These are phyloP conservation scores for Citrullus colocynthis DNA, from an alignment of 306 rosid genomes.

Conservation along the genomic window DNA sequence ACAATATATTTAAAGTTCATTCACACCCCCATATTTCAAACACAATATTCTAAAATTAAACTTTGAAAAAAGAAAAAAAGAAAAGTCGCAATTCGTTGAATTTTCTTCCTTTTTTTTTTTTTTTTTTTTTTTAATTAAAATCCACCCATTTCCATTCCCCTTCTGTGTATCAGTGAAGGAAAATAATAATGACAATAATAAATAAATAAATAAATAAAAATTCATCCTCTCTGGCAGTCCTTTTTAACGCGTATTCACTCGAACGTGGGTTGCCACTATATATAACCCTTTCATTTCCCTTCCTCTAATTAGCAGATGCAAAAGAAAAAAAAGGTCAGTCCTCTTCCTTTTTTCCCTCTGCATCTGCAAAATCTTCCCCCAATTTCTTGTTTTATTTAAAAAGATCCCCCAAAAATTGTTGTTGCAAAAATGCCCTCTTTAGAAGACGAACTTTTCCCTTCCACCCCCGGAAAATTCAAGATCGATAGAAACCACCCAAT, in stretches of 20 bases:
- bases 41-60: too few relatives aligned
- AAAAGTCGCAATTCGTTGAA: background rate
- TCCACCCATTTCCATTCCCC: background rate
- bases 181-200: background rate
- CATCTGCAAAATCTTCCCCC: background rate
- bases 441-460: slow-evolving; percentile 43
- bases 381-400: too few relatives aligned
- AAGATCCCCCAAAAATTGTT: background rate
- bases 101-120: too few relatives aligned
- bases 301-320: background rate
- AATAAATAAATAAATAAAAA: background rate
- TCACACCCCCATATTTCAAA: too few relatives aligned
- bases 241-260: slow-evolving; percentile 36
- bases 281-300: slow-evolving; percentile 8
- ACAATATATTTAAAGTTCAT: too few relatives aligned
- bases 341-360: too few relatives aligned
- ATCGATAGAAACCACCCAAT: slow-evolving; percentile 30
- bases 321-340: background rate
- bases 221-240: slow-evolving; percentile 3
- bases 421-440: slow-evolving; percentile 28
- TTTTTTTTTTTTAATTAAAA: too few relatives aligned
- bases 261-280: slow-evolving; percentile 16
- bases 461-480: slow-evolving; percentile 67
- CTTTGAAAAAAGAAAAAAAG: too few relatives aligned
- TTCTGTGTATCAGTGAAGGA: background rate